phyloP scores from a whole-genome alignment of 192 early-diverging fungal species.

The Umbelopsis isabellina region DNA sequence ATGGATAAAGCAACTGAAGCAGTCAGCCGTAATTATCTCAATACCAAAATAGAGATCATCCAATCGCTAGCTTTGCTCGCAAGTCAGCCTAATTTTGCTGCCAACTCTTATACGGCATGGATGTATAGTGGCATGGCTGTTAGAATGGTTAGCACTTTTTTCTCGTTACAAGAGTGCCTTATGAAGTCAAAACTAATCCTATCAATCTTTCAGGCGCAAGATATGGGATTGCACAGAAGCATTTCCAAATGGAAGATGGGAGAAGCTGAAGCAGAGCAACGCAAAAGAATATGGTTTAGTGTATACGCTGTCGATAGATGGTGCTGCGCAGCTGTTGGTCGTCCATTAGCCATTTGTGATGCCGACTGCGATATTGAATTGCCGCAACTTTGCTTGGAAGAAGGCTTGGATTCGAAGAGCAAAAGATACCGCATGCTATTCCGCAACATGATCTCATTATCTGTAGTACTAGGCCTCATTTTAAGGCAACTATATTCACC shows the following conservation, averaged over 20 bases:
- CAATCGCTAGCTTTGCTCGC: conserved; percentile 70
- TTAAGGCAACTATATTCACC: conserved; percentile 40
- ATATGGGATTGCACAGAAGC: conserved; percentile 77
- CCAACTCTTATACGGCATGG: conserved; percentile 29
- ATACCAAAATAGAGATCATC: conserved; percentile 54
- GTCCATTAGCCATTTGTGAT: conserved; percentile 51
- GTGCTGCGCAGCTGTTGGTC: conserved; percentile 43
- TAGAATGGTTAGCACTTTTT: conserved; percentile 46
- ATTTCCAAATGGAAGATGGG: conserved; percentile 46
- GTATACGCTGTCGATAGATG: conserved; percentile 72
- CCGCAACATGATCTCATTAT: conserved; percentile 37
- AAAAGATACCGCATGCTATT: conserved; percentile 23
- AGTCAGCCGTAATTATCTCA: conserved; percentile 62
- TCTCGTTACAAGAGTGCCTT: neutral
- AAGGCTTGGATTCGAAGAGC: neutral
- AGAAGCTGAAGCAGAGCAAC: conserved; percentile 54
- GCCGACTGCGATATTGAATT: conserved; percentile 42
- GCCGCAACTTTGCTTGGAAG: conserved; percentile 21
- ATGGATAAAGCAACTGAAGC: conserved; percentile 20
- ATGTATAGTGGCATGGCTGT: conserved; percentile 56
- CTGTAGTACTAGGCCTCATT: conserved; percentile 38
- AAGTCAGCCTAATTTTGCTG: conserved; percentile 42
- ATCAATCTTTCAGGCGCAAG: conserved; percentile 55
- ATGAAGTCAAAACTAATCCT: neutral
- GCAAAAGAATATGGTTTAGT: conserved; percentile 74